Conservation (phyloP, 306 rosid species). For the Medicago arabica region DNA sequence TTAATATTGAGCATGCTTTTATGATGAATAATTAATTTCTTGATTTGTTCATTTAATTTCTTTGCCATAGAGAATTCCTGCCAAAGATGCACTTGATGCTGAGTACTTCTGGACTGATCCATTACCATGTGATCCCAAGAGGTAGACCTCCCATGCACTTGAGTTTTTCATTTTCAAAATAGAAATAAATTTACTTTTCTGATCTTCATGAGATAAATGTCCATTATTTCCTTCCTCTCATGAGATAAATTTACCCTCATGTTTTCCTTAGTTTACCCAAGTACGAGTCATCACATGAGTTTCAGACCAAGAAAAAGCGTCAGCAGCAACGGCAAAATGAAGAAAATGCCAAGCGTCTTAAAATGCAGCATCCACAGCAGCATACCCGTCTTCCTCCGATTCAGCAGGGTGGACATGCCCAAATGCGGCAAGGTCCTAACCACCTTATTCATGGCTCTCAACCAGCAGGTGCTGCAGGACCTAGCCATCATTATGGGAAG, state of each 20-base stretch:
- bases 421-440: slow-evolving; percentile 58
- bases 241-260: slow-evolving; percentile 29
- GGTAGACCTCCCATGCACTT: slow-evolving; percentile 44
- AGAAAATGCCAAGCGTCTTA: slow-evolving; percentile 68
- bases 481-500: slow-evolving; percentile 67
- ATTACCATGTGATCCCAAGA: slow-evolving; percentile 75
- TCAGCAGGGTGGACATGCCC: slow-evolving; percentile 54
- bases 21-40: neutral
- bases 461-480: slow-evolving; percentile 54
- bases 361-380: slow-evolving; percentile 64
- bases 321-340: slow-evolving; percentile 77
- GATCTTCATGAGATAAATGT: slow-evolving; percentile 2
- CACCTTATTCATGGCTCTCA: slow-evolving; percentile 56
- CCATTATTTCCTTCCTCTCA: neutral
- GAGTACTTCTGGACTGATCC: slow-evolving; percentile 87
- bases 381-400: slow-evolving; percentile 60
- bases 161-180: slow-evolving; percentile 5
- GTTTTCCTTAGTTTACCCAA: slow-evolving; percentile 63
- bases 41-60: slow-evolving; percentile 13
- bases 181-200: neutral
- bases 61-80: slow-evolving; percentile 64
- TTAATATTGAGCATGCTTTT: neutral
- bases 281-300: slow-evolving; percentile 78
- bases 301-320: slow-evolving; percentile 77
- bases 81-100: slow-evolving; percentile 74